A percentile compares a stretch with the other conserved stretches of the same genome.
These are phyloP conservation scores for Suillus subluteus DNA, from an alignment of 768 basidiomycete genomes.

Conservation along the genomic window DNA sequence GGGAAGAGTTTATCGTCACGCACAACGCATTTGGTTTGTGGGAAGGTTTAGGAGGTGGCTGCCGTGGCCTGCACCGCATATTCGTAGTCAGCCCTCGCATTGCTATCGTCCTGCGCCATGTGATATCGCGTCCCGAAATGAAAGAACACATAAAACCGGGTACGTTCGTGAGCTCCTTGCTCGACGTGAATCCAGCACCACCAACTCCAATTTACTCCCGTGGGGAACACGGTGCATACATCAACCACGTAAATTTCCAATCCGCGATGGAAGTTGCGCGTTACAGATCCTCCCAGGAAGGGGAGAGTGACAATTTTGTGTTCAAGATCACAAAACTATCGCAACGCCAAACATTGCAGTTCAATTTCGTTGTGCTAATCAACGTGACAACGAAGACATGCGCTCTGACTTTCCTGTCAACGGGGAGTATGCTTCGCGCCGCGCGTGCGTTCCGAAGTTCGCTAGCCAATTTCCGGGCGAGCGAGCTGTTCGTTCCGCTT, in stretches of 20 bases:
- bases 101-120: constrained; percentile 34
- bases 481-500: constrained; percentile 1
- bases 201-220: constrained; percentile 2
- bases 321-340: constrained; percentile 35
- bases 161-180: neutral
- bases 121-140: constrained; percentile 16
- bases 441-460: constrained; percentile 3
- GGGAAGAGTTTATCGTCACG: constrained; percentile 38
- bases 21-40: constrained; percentile 37
- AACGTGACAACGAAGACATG: neutral
- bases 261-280: neutral
- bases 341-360: constrained; percentile 7
- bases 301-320: constrained; percentile 32
- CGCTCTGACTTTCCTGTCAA: constrained; percentile 15
- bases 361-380: constrained; percentile 13
- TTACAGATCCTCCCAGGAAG: constrained; percentile 13
- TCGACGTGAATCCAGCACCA: neutral
- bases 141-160: neutral
- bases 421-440: constrained; percentile 14
- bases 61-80: constrained; percentile 30
- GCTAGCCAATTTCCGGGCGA: neutral
- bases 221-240: neutral
- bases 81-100: constrained; percentile 41
- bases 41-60: constrained; percentile 35
- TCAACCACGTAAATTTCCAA: neutral